These are phyloP conservation scores for Pseudocercospora vitis DNA, from an alignment of 2,329 filamentous ascomycete genomes.

Conservation along the genomic window DNA sequence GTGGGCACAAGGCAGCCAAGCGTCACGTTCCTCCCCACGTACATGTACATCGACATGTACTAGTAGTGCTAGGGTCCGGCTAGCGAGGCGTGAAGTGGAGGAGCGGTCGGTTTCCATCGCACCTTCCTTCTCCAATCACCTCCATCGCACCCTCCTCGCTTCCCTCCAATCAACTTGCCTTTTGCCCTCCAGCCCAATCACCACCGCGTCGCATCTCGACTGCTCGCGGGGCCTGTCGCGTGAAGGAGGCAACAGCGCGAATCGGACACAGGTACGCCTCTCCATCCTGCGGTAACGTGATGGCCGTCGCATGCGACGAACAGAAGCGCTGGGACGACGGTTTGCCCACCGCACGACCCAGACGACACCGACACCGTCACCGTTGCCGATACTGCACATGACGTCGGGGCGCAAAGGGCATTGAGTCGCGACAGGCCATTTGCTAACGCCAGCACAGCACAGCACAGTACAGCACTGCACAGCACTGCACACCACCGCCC, in stretches of 20 bases:
- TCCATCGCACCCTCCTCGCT: background rate
- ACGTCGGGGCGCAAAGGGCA: slow-evolving; percentile 10
- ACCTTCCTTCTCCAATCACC: background rate
- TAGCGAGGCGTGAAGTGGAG: too few relatives aligned
- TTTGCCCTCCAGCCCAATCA: slow-evolving; percentile 7
- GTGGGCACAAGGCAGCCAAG: too few relatives aligned
- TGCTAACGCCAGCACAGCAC: slow-evolving; percentile 9
- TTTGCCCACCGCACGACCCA: slow-evolving; percentile 1
- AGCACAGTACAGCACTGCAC: background rate
- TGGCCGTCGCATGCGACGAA: slow-evolving; percentile 10
- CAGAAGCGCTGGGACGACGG: slow-evolving; percentile 6
- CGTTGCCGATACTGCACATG: slow-evolving; percentile 9
- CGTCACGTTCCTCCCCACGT: background rate
- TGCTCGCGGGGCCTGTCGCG: background rate
- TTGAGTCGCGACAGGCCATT: slow-evolving; percentile 14
- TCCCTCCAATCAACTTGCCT: background rate
- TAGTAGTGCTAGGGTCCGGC: too few relatives aligned
- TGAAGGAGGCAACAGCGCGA: slow-evolving; percentile 8
- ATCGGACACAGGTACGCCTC: slow-evolving; percentile 13
- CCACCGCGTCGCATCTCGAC: slow-evolving; percentile 5
- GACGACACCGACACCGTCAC: background rate
- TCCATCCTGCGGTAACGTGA: slow-evolving; percentile 16
- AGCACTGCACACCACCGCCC: background rate
- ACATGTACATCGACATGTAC: too few relatives aligned
- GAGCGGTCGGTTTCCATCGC: background rate